phyloP scores from a whole-genome alignment of 306 rosid genomes.

The Cucurbita pepo region DNA sequence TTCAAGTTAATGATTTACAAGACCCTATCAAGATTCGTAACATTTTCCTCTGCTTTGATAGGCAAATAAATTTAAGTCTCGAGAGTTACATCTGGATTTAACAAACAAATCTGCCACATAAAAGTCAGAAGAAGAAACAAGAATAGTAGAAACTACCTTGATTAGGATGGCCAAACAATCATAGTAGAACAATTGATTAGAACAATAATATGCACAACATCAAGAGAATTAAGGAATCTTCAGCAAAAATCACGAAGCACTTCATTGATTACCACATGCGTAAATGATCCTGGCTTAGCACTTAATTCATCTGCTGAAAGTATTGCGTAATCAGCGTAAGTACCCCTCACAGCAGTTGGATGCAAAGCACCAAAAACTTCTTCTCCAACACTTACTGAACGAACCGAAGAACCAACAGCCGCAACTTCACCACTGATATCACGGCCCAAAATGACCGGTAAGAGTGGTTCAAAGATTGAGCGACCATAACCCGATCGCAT shows the following conservation, averaged over 20 bases:
- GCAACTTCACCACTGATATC: conserved; percentile 92
- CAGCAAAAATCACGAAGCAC: not conserved
- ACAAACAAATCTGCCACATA: not conserved
- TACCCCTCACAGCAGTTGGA: conserved; percentile 94
- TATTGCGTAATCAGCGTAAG: conserved; percentile 83
- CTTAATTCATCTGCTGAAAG: conserved; percentile 70
- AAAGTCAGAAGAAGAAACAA: not conserved
- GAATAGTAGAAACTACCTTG: no score
- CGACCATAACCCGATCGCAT: conserved; percentile 94
- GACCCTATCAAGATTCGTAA: not conserved
- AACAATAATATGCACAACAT: not conserved
- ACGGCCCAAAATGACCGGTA: conserved; percentile 86
- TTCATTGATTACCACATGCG: conserved; percentile 65
- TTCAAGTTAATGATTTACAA: not conserved
- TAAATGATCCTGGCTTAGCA: conserved; percentile 47
- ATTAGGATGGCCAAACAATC: no score
- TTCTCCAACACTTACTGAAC: conserved; percentile 43
- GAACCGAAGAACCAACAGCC: conserved; percentile 55
- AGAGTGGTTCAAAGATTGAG: conserved; percentile 48
- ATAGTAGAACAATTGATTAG: not conserved
- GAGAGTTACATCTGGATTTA: not conserved
- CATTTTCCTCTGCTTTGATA: not conserved
- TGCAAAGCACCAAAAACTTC: conserved; percentile 96
- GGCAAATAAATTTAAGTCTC: not conserved
- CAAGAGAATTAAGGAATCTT: not conserved